Conservation (phyloP, 495 filamentous ascomycete species). For the Trichoderma asperelloides region DNA sequence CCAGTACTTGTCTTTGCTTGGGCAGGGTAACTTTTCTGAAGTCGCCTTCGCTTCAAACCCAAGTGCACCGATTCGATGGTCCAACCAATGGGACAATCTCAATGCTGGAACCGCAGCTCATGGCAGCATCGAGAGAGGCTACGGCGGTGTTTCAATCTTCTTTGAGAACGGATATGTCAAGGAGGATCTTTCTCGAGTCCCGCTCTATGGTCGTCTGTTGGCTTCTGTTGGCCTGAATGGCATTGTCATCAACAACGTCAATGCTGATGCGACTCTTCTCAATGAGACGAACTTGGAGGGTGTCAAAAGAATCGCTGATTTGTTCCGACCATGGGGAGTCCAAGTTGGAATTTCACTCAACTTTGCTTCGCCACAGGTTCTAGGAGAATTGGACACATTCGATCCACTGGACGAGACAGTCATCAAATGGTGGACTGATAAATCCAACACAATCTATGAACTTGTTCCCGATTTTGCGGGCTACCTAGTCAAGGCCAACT, state of each 20-base stretch:
- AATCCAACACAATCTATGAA: constrained; percentile 49
- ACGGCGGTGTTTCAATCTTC: constrained; percentile 61
- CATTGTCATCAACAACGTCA: constrained; percentile 64
- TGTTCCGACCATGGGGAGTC: constrained; percentile 58
- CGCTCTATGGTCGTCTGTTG: constrained; percentile 57
- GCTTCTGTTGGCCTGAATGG: constrained; percentile 61
- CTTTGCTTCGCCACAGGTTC: constrained; percentile 53
- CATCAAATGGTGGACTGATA: constrained; percentile 51
- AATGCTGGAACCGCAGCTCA: constrained; percentile 21
- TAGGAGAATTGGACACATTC: constrained; percentile 50
- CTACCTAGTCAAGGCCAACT: constrained; percentile 64
- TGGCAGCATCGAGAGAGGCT: constrained; percentile 61
- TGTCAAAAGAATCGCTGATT: constrained; percentile 52
- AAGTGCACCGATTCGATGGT: constrained; percentile 55
- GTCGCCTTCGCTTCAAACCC: constrained; percentile 48
- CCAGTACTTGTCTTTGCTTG: constrained; percentile 56
- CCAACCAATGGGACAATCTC: constrained; percentile 69
- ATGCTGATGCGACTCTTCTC: constrained; percentile 53
- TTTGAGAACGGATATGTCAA: constrained; percentile 47
- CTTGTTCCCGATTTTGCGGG: constrained; percentile 58
- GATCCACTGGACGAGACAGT: constrained; percentile 56
- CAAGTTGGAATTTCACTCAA: constrained; percentile 57
- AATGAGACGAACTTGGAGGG: constrained; percentile 49
- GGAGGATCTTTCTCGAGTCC: constrained; percentile 47
- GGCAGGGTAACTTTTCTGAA: constrained; percentile 50